Percentiles rank a stretch among this genome's conserved stretches.
Evolutionary conservation across 331 rosid genomes (phyloP).

Genomic region (Malus hybrid): DNA sequence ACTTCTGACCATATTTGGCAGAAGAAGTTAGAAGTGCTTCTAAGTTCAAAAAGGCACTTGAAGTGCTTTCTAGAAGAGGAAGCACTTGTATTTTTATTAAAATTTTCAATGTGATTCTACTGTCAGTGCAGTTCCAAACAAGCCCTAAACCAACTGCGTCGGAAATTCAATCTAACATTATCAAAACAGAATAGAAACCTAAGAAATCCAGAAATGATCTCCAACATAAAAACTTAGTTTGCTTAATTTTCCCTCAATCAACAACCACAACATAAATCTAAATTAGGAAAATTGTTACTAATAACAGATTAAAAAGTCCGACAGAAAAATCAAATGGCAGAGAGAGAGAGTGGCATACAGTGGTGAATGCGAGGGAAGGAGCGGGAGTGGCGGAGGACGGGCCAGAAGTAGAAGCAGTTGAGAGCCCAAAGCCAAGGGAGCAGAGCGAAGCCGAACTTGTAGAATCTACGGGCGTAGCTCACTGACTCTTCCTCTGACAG

Average conservation of each 20-base stretch:
- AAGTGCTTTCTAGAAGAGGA: no score
- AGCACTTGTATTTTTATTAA: no score
- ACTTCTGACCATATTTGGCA: no score
- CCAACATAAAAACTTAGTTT: not conserved
- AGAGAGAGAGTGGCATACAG: constrained; percentile 33
- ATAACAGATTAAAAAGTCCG: not conserved
- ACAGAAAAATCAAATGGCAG: not conserved
- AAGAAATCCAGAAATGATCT: no score
- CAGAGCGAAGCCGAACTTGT: constrained; percentile 66
- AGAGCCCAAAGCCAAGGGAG: constrained; percentile 93
- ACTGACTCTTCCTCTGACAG: constrained; percentile 77
- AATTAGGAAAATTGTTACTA: not conserved
- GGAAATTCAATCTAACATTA: not conserved
- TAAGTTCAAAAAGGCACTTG: no score
- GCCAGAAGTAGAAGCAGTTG: constrained; percentile 98
- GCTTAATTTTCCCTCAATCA: not conserved
- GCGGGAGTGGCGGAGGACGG: constrained; percentile 64
- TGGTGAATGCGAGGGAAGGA: constrained; percentile 75
- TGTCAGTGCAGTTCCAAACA: no score
- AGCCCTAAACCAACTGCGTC: not conserved
- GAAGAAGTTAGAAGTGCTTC: no score
- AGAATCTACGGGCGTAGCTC: constrained; percentile 61
- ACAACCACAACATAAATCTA: not conserved
- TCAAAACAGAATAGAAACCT: no score
- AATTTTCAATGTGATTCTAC: no score